Conservation (phyloP, 176 grass and related monocot species). For the Oryza brachyantha region DNA sequence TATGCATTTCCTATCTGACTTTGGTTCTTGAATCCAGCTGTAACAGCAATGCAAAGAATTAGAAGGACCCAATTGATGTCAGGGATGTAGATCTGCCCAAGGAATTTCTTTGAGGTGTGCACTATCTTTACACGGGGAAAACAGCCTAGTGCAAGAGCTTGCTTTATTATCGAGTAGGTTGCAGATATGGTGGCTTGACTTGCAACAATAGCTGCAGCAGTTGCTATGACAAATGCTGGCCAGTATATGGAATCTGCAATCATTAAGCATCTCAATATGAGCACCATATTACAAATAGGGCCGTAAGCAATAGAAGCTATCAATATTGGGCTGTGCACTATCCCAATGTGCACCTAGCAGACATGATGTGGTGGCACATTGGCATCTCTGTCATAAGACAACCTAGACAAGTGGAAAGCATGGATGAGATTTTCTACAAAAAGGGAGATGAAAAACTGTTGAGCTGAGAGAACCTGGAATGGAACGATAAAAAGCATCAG, state of each 20-base stretch:
- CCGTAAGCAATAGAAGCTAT: background rate
- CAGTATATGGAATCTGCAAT: slow-evolving; percentile 84
- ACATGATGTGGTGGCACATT: slow-evolving; percentile 30
- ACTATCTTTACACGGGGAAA: slow-evolving; percentile 94
- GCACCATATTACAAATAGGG: slow-evolving; percentile 16
- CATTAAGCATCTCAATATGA: slow-evolving; percentile 25
- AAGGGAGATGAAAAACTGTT: background rate
- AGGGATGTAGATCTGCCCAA: slow-evolving; percentile 98
- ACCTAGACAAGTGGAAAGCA: slow-evolving; percentile 19
- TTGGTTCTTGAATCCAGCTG: slow-evolving; percentile 95
- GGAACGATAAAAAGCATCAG: slow-evolving; percentile 82
- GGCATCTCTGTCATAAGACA: slow-evolving; percentile 6
- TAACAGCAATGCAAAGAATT: slow-evolving; percentile 89
- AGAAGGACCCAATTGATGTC: slow-evolving; percentile 98
- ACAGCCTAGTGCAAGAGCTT: slow-evolving; percentile 86
- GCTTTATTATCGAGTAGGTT: slow-evolving; percentile 98
- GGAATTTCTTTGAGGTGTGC: slow-evolving; percentile 96
- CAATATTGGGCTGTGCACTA: slow-evolving; percentile 11
- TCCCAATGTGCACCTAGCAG: slow-evolving; percentile 17
- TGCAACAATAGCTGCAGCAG: slow-evolving; percentile 84
- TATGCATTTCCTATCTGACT: slow-evolving; percentile 98
- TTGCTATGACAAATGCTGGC: slow-evolving; percentile 89
- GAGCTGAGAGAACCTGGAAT: slow-evolving; percentile 73
- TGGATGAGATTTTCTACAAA: slow-evolving; percentile 2
- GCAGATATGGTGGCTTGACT: slow-evolving; percentile 99